A percentile compares a stretch with the other conserved stretches of the same genome.
Conservation (phyloP, 345 rosid genomes). For the Fremontodendron californicum region DNA sequence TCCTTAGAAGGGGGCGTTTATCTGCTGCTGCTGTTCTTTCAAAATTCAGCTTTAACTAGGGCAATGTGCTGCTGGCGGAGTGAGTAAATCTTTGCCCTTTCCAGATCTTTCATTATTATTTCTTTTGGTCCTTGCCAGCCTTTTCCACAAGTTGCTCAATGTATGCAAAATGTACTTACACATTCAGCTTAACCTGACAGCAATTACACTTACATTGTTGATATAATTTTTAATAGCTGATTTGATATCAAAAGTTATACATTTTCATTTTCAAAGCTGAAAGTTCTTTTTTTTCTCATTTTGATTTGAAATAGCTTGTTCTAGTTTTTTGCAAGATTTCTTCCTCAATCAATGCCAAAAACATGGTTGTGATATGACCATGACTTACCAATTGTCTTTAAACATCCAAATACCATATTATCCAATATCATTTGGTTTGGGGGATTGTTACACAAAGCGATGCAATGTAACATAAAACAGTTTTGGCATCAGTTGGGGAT, state of each 20-base stretch:
- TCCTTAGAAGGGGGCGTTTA: conserved; percentile 74
- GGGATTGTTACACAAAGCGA: background rate
- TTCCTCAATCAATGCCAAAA: background rate
- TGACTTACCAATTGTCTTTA: background rate
- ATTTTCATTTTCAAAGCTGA: background rate
- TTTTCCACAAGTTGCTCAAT: background rate
- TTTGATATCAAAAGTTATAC: background rate
- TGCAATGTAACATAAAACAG: background rate
- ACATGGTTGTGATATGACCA: background rate
- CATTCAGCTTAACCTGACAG: background rate
- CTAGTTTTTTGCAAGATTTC: background rate
- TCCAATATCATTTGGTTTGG: background rate
- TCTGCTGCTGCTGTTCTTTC: conserved; percentile 88
- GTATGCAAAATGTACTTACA: conserved; percentile 3
- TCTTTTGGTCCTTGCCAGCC: background rate
- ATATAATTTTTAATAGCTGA: background rate
- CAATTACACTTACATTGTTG: conserved; percentile 1
- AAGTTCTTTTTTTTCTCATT: background rate
- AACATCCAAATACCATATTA: background rate
- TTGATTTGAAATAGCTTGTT: background rate
- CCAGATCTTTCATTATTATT: background rate
- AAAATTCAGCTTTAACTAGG: conserved; percentile 60
- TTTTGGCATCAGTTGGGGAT: background rate
- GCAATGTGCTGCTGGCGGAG: conserved; percentile 22
- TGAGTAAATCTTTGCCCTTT: conserved; percentile 12